These are phyloP conservation scores for Rhizopogon vulgaris DNA, from an alignment of 768 basidiomycete species.

Conservation along the genomic window DNA sequence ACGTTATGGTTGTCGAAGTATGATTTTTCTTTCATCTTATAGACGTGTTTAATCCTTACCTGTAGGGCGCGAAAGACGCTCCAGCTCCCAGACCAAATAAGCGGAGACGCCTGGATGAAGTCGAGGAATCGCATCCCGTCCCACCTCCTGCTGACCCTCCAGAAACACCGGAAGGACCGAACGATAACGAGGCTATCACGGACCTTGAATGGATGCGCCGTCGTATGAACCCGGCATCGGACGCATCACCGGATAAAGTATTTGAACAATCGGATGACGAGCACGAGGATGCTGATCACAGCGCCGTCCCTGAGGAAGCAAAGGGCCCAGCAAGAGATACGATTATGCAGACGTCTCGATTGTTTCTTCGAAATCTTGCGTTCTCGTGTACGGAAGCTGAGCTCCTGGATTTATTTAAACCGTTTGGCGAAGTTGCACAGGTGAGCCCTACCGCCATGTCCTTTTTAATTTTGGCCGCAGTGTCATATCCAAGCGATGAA, in stretches of 20 bases:
- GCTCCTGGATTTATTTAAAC: slow-evolving; percentile 53
- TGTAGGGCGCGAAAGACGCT: slow-evolving; percentile 62
- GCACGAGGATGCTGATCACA: slow-evolving; percentile 15
- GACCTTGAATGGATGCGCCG: slow-evolving; percentile 74
- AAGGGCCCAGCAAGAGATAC: slow-evolving; percentile 37
- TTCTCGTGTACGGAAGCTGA: slow-evolving; percentile 78
- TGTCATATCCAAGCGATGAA: slow-evolving; percentile 44
- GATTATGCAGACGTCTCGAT: slow-evolving; percentile 67
- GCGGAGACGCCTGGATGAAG: slow-evolving; percentile 51
- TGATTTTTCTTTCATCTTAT: slow-evolving; percentile 16
- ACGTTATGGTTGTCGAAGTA: slow-evolving; percentile 74
- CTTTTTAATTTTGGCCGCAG: slow-evolving; percentile 10
- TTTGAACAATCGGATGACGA: slow-evolving; percentile 65
- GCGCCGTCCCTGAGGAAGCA: background rate
- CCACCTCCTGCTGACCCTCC: background rate
- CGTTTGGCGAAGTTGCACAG: slow-evolving; percentile 73
- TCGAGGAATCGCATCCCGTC: slow-evolving; percentile 22
- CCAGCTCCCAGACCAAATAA: slow-evolving; percentile 67
- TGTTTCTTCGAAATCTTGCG: slow-evolving; percentile 94
- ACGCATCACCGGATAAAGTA: slow-evolving; percentile 34
- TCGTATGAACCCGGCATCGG: slow-evolving; percentile 42
- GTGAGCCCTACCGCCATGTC: slow-evolving; percentile 38
- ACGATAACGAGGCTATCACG: slow-evolving; percentile 36
- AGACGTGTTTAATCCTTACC: slow-evolving; percentile 3
- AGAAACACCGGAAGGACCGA: slow-evolving; percentile 1